phyloP scores from a whole-genome alignment of 352 stramenopile species.

The Blastocystis sp. region DNA sequence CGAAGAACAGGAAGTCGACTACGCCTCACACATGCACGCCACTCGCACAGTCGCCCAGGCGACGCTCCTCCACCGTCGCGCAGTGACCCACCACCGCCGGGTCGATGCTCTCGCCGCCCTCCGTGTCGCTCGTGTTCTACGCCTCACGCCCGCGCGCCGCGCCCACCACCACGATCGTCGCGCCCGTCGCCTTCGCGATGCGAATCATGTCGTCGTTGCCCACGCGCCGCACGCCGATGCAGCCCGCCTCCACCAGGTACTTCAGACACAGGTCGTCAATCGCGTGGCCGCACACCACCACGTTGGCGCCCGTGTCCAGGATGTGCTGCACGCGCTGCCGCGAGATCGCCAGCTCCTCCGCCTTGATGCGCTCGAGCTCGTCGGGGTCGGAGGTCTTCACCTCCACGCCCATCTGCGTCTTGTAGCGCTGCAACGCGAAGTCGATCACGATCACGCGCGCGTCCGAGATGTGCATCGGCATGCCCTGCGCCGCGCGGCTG shows the following conservation, averaged over 20 bases:
- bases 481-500: slow-evolving; percentile 91
- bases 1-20: slow-evolving; percentile 97
- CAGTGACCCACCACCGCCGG: slow-evolving; percentile 84
- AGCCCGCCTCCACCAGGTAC: slow-evolving; percentile 98
- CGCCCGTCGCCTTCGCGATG: slow-evolving; percentile 95
- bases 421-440: slow-evolving; percentile 96
- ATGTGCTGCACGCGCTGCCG: slow-evolving; percentile 99
- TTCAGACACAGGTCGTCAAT: slow-evolving; percentile 99
- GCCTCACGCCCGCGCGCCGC: slow-evolving; percentile 72
- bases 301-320: slow-evolving; percentile 91
- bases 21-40: background rate
- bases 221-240: slow-evolving; percentile 90
- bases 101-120: slow-evolving; percentile 95
- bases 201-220: slow-evolving; percentile 96
- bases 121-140: slow-evolving; percentile 95
- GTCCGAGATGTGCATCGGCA: slow-evolving; percentile 88
- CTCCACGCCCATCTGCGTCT: slow-evolving; percentile 92
- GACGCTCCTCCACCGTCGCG: slow-evolving; percentile 87
- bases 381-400: slow-evolving; percentile 75
- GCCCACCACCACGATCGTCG: slow-evolving; percentile 77
- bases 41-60: slow-evolving; percentile 85
- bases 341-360: slow-evolving; percentile 98
- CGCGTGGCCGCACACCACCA: slow-evolving; percentile 98
- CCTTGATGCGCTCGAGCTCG: slow-evolving; percentile 91
- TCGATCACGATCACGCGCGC: slow-evolving; percentile 94